Evolutionary conservation across 352 stramenopile genomes (phyloP).

Genomic region (Achlya hypogyna): DNA sequence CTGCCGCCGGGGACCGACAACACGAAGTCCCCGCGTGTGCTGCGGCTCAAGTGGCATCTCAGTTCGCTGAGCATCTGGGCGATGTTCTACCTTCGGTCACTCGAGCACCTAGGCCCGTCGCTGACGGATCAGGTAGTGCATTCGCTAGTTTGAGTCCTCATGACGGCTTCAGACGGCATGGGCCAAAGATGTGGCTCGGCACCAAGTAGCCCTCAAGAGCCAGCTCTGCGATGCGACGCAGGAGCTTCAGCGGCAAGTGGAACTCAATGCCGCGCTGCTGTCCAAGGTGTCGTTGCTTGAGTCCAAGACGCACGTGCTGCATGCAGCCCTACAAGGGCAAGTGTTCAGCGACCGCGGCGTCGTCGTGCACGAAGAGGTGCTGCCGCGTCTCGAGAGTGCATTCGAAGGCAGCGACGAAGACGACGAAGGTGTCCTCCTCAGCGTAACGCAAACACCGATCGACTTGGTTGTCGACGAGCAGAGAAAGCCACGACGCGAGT

Average conservation of each 20-base stretch:
- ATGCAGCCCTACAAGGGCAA: slow-evolving; percentile 52
- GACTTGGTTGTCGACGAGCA: background rate
- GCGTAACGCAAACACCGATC: slow-evolving; percentile 33
- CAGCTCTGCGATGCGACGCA: slow-evolving; percentile 54
- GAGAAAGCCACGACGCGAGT: slow-evolving; percentile 24
- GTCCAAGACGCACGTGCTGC: slow-evolving; percentile 48
- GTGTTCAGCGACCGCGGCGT: slow-evolving; percentile 66
- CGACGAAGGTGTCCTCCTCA: slow-evolving; percentile 67
- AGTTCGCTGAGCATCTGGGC: slow-evolving; percentile 76
- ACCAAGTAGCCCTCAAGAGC: slow-evolving; percentile 63
- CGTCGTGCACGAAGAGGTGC: slow-evolving; percentile 57
- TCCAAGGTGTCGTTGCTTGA: slow-evolving; percentile 54
- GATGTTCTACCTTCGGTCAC: slow-evolving; percentile 71
- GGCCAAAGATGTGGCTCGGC: slow-evolving; percentile 72
- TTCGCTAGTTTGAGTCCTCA: slow-evolving; percentile 5
- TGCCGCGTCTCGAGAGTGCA: background rate
- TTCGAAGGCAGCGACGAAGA: slow-evolving; percentile 29
- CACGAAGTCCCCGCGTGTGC: slow-evolving; percentile 47
- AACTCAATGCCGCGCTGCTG: slow-evolving; percentile 66
- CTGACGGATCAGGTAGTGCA: slow-evolving; percentile 35
- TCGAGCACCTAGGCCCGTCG: slow-evolving; percentile 40
- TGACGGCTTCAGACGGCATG: slow-evolving; percentile 51
- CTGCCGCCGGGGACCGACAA: slow-evolving; percentile 35
- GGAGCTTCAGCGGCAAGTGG: slow-evolving; percentile 54
- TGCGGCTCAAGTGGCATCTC: slow-evolving; percentile 82